phyloP scores from a whole-genome alignment of 148 eudicot species.

The Fagopyrum esculentum region DNA sequence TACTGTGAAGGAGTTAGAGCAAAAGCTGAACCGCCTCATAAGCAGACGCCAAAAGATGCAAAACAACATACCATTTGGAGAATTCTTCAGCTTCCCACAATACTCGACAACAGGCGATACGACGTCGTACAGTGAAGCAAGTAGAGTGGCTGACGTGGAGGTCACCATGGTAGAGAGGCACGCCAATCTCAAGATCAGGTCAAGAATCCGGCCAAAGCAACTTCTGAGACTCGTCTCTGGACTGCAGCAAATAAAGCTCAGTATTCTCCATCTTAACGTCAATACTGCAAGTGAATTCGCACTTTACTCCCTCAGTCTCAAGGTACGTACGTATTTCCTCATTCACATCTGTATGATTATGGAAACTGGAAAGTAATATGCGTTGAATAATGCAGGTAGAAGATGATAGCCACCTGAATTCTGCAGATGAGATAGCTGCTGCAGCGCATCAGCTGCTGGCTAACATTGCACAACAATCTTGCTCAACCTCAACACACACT shows the following conservation, averaged over 20 bases:
- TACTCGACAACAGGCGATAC: constrained; percentile 26
- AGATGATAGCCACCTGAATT: constrained; percentile 54
- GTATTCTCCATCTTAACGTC: constrained; percentile 63
- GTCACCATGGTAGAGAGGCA: constrained; percentile 68
- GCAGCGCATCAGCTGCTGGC: constrained; percentile 46
- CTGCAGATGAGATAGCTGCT: constrained; percentile 63
- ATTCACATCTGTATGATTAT: background rate
- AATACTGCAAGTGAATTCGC: constrained; percentile 35
- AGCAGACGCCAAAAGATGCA: constrained; percentile 33
- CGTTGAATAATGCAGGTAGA: constrained; percentile 37
- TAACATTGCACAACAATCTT: constrained; percentile 33
- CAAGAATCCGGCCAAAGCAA: constrained; percentile 46
- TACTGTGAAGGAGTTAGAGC: constrained; percentile 81
- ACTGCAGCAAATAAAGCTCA: constrained; percentile 45
- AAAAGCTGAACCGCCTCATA: constrained; percentile 39
- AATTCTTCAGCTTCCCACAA: constrained; percentile 61
- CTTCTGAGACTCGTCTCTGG: constrained; percentile 45
- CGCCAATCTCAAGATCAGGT: constrained; percentile 58
- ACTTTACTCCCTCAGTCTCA: constrained; percentile 60
- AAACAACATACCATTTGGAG: constrained; percentile 24
- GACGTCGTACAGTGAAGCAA: background rate
- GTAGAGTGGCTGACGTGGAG: constrained; percentile 44
- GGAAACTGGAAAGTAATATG: background rate
- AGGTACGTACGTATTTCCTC: constrained; percentile 29
- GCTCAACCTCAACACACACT: background rate